Percentiles rank a stretch among this genome's conserved stretches.
Conservation (phyloP, 73 alveolate genomes). For the Paraurostyla sp. region DNA sequence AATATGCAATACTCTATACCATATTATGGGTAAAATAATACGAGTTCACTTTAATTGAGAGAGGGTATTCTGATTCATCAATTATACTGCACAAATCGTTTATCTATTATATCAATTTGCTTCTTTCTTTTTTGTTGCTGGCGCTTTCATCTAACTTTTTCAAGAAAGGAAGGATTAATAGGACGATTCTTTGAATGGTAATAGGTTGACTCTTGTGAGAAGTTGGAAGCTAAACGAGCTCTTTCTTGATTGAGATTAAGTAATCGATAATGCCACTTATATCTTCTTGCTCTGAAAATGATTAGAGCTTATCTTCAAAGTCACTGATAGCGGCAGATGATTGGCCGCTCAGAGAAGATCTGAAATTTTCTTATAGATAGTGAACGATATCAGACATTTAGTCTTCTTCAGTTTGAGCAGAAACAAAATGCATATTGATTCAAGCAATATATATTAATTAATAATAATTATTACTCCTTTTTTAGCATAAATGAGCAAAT, state of each 20-base stretch:
- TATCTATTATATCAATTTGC: background rate
- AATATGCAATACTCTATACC: constrained; percentile 22
- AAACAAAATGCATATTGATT: constrained; percentile 60
- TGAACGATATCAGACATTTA: constrained; percentile 18
- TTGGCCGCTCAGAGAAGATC: background rate
- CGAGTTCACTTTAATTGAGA: constrained; percentile 56
- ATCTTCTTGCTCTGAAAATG: background rate
- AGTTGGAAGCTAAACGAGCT: constrained; percentile 3
- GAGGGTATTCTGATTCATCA: constrained; percentile 49
- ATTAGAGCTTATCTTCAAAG: constrained; percentile 31
- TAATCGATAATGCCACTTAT: constrained; percentile 49
- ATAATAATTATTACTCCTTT: too few species aligned
- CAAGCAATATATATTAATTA: constrained; percentile 8
- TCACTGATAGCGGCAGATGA: background rate
- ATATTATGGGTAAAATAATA: too few species aligned
- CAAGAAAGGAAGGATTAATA: constrained; percentile 34
- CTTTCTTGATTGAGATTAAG: constrained; percentile 14
- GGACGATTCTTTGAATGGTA: constrained; percentile 35
- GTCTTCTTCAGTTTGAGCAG: constrained; percentile 35
- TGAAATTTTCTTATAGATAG: background rate
- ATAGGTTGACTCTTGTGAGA: constrained; percentile 45
- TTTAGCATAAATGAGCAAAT: too few species aligned
- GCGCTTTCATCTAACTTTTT: background rate
- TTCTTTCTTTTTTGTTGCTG: background rate
- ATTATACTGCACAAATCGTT: constrained; percentile 10